These are phyloP conservation scores for Capronia americana DNA, from an alignment of 2,329 filamentous ascomycete species.

Conservation along the genomic window DNA sequence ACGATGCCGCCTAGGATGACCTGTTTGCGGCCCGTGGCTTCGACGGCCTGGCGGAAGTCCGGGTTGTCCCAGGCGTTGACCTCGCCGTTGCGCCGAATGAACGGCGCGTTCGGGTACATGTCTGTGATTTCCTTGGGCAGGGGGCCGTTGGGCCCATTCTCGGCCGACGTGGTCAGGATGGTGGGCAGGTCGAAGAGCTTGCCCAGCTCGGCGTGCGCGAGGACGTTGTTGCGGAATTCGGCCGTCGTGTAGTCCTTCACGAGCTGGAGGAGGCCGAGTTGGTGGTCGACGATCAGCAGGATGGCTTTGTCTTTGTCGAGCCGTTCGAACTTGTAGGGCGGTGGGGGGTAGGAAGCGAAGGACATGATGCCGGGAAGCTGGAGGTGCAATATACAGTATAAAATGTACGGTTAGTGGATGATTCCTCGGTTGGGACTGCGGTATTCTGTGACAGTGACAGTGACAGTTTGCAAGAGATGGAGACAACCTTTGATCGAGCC, in stretches of 20 bases:
- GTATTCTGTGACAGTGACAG: neutral
- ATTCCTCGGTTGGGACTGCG: neutral
- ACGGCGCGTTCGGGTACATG: constrained; percentile 70
- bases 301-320: constrained; percentile 38
- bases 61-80: constrained; percentile 79
- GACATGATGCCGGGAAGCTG: constrained; percentile 2
- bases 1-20: constrained; percentile 74
- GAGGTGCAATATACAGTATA: neutral
- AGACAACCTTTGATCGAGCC: neutral
- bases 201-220: constrained; percentile 71
- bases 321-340: constrained; percentile 31
- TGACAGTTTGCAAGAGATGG: neutral
- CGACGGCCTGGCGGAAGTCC: constrained; percentile 70
- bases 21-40: constrained; percentile 70
- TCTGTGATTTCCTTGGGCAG: constrained; percentile 72
- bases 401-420: neutral
- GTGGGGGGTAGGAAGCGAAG: constrained; percentile 5
- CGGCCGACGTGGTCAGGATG: constrained; percentile 72
- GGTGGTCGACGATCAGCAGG: constrained; percentile 44
- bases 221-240: constrained; percentile 69
- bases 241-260: constrained; percentile 71
- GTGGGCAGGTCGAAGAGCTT: constrained; percentile 72
- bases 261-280: constrained; percentile 47
- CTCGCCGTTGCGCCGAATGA: constrained; percentile 72
- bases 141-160: constrained; percentile 73